phyloP scores from a whole-genome alignment of 306 rosid species.

The Pyrus pyrifolia region DNA sequence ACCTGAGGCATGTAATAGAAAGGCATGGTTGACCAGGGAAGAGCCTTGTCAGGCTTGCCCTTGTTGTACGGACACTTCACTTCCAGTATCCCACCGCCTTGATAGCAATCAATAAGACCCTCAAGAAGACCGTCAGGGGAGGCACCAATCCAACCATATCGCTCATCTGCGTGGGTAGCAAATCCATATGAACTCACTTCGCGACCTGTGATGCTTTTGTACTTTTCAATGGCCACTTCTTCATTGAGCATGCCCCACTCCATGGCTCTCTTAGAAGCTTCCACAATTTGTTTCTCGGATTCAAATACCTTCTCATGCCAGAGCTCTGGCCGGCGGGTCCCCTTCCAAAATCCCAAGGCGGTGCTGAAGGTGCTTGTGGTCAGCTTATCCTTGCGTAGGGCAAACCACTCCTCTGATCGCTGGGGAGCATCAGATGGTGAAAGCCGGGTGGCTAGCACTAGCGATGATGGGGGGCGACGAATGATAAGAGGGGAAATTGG shows the following conservation, averaged over 20 bases:
- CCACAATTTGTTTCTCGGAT: conserved; percentile 28
- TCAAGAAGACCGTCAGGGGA: conserved; percentile 93
- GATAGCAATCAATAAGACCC: conserved; percentile 65
- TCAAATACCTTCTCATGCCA: conserved; percentile 82
- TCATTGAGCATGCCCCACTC: conserved; percentile 90
- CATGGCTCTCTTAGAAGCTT: conserved; percentile 60
- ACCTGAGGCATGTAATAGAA: conserved; percentile 98
- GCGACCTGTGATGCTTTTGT: conserved; percentile 65
- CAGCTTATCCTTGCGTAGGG: conserved; percentile 82
- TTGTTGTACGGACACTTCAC: conserved; percentile 96
- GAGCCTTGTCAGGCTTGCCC: conserved; percentile 82
- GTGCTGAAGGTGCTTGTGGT: conserved; percentile 95
- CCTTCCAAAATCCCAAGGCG: conserved; percentile 91
- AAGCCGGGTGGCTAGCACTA: conserved; percentile 36
- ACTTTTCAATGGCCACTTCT: conserved; percentile 61
- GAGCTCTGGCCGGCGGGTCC: conserved; percentile 64
- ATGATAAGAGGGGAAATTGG: conserved; percentile 16
- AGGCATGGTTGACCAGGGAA: conserved; percentile 83
- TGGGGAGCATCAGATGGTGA: conserved; percentile 54
- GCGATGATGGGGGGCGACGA: conserved; percentile 27
- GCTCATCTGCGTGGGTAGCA: conserved; percentile 57
- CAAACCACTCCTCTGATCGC: conserved; percentile 93
- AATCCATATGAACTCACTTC: conserved; percentile 72
- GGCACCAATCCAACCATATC: conserved; percentile 78
- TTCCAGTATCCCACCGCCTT: conserved; percentile 69